A percentile compares a stretch with the other conserved stretches of the same genome.
These are phyloP conservation scores for Candida sanyaensis DNA, from an alignment of 1,139 yeast genomes.

Conservation along the genomic window DNA sequence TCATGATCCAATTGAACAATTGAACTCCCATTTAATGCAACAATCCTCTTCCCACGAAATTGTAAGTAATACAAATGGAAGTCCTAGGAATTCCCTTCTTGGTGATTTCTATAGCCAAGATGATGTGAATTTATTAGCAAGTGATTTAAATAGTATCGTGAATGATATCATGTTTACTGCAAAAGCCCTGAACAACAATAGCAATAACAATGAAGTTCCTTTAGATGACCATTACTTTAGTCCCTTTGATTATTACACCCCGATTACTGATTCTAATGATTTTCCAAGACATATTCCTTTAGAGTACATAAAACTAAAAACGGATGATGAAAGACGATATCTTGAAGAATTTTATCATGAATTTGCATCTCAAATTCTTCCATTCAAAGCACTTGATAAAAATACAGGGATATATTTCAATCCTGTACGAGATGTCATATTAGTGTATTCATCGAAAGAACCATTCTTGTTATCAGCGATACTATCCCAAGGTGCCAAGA, in stretches of 20 bases:
- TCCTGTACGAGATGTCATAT: slow-evolving; percentile 60
- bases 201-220: background rate
- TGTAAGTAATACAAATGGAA: background rate
- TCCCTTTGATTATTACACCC: slow-evolving; percentile 3
- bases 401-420: slow-evolving; percentile 29
- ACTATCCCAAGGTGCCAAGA: slow-evolving; percentile 66
- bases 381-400: slow-evolving; percentile 51
- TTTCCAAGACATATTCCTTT: slow-evolving; percentile 24
- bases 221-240: slow-evolving; percentile 10
- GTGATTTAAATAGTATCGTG: slow-evolving; percentile 36
- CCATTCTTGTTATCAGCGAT: slow-evolving; percentile 61
- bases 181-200: slow-evolving; percentile 13
- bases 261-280: slow-evolving; percentile 6
- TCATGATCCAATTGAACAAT: background rate
- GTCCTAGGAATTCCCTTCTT: slow-evolving; percentile 9
- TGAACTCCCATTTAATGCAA: background rate
- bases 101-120: slow-evolving; percentile 19
- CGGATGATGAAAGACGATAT: slow-evolving; percentile 44
- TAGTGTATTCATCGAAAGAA: slow-evolving; percentile 56
- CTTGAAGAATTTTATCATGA: slow-evolving; percentile 53
- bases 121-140: slow-evolving; percentile 32
- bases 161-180: slow-evolving; percentile 31
- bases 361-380: slow-evolving; percentile 55
- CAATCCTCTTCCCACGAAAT: background rate
- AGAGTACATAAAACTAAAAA: slow-evolving; percentile 30